Conservation (phyloP, 176 grass and related monocot genomes). For the Juncus effusus region DNA sequence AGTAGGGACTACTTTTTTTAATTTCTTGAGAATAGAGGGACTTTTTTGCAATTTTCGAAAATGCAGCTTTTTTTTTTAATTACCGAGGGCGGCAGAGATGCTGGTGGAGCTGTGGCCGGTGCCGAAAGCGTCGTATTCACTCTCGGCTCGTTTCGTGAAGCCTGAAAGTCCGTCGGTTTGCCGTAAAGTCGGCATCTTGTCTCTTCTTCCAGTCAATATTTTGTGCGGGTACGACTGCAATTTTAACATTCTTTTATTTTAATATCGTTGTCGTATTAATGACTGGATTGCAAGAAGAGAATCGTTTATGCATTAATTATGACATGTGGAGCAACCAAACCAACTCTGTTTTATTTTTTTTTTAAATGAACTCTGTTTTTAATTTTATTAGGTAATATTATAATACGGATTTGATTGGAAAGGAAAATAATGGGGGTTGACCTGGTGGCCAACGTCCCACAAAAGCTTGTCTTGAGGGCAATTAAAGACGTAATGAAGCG, state of each 20-base stretch:
- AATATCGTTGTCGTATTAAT: too few species aligned
- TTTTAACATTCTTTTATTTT: background rate
- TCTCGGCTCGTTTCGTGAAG: constrained; percentile 82
- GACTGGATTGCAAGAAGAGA: too few species aligned
- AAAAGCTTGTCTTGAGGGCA: constrained; percentile 79
- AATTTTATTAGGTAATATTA: too few species aligned
- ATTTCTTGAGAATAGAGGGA: too few species aligned
- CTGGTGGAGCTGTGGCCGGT: constrained; percentile 96
- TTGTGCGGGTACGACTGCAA: constrained; percentile 96
- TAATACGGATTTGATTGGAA: too few species aligned
- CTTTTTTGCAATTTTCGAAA: too few species aligned
- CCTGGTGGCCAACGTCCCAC: constrained; percentile 99
- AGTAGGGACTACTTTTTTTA: too few species aligned
- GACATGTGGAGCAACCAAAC: too few species aligned
- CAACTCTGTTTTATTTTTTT: too few species aligned
- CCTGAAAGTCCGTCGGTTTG: constrained; percentile 86
- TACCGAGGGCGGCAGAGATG: constrained; percentile 91
- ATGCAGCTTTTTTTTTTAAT: background rate
- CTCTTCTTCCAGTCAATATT: constrained; percentile 88
- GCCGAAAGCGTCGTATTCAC: constrained; percentile 87
- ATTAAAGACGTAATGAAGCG: constrained; percentile 94
- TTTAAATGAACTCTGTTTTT: too few species aligned
- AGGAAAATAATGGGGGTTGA: constrained; percentile 20
- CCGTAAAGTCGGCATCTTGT: constrained; percentile 92
- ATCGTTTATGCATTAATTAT: too few species aligned